These are phyloP conservation scores for Colletotrichum horii DNA, from an alignment of 2,329 filamentous ascomycete species.

Conservation along the genomic window DNA sequence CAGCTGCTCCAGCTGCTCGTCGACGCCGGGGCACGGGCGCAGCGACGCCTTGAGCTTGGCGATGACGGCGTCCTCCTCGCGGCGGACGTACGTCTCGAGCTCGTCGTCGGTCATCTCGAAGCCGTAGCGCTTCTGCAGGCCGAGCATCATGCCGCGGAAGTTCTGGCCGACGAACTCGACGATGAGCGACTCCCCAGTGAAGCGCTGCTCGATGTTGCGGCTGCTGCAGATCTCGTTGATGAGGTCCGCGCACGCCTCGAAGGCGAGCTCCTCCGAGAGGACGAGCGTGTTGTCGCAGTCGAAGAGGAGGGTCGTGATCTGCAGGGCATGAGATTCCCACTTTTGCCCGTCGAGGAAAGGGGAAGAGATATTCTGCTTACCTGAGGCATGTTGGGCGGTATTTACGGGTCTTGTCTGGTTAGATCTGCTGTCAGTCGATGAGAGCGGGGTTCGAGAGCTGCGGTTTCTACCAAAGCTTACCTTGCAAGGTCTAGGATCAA, in stretches of 20 bases:
- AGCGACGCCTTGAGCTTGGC: conserved; percentile 75
- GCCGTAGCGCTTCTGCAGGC: conserved; percentile 76
- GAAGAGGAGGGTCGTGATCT: conserved; percentile 76
- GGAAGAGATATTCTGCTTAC: conserved; percentile 24
- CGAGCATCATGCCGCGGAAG: conserved; percentile 89
- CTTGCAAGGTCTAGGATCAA: conserved; percentile 4
- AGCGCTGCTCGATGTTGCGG: conserved; percentile 67
- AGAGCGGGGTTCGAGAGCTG: neutral
- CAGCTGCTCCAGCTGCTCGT: conserved; percentile 70
- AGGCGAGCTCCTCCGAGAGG: conserved; percentile 87
- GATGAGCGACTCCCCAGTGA: conserved; percentile 81
- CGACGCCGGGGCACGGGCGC: conserved; percentile 72
- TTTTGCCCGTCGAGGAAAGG: neutral
- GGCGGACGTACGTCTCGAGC: conserved; percentile 74
- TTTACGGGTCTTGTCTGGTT: neutral
- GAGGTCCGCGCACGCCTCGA: conserved; percentile 88
- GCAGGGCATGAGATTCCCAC: neutral
- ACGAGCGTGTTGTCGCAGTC: conserved; percentile 93
- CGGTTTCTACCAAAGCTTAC: neutral
- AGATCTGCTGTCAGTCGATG: neutral
- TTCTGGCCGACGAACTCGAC: conserved; percentile 91
- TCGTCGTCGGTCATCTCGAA: conserved; percentile 74
- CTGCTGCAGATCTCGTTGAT: conserved; percentile 83
- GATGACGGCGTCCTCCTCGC: conserved; percentile 85
- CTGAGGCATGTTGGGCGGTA: conserved; percentile 36